These are phyloP conservation scores for Exophiala lecanii-corni DNA, from an alignment of 2,329 filamentous ascomycete species.

Conservation along the genomic window DNA sequence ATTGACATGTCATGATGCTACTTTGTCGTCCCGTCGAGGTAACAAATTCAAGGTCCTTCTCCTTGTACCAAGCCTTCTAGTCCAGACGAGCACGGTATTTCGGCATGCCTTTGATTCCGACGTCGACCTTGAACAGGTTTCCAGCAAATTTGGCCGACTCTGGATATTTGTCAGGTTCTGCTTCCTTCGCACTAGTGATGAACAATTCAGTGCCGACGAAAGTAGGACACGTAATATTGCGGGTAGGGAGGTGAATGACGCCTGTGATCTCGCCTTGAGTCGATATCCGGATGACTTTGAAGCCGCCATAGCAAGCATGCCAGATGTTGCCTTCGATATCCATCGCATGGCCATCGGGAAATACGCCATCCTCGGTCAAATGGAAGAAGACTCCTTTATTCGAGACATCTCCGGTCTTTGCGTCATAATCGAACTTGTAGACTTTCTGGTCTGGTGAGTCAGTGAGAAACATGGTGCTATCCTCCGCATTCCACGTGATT, in stretches of 20 bases:
- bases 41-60: too few relatives aligned
- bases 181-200: constrained; percentile 73
- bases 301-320: constrained; percentile 78
- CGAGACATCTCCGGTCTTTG: constrained; percentile 57
- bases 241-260: constrained; percentile 70
- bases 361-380: constrained; percentile 56
- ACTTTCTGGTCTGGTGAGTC: constrained; percentile 70
- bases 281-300: constrained; percentile 69
- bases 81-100: constrained; percentile 60
- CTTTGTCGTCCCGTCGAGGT: too few relatives aligned
- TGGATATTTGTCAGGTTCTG: constrained; percentile 58
- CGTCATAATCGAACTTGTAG: constrained; percentile 69
- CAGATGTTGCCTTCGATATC: constrained; percentile 83
- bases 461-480: constrained; percentile 74
- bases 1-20: too few relatives aligned
- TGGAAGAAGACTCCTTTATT: constrained; percentile 70
- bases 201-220: constrained; percentile 71
- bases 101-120: constrained; percentile 50
- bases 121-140: constrained; percentile 47
- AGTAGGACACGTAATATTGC: constrained; percentile 73
- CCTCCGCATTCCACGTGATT: constrained; percentile 71
- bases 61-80: too few relatives aligned
- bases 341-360: constrained; percentile 79
- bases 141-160: constrained; percentile 63
- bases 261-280: constrained; percentile 67